Base-by-base conservation (phyloP, 192 early-diverging fungal species). In the Phlyctochytrium bullatum region DNA sequence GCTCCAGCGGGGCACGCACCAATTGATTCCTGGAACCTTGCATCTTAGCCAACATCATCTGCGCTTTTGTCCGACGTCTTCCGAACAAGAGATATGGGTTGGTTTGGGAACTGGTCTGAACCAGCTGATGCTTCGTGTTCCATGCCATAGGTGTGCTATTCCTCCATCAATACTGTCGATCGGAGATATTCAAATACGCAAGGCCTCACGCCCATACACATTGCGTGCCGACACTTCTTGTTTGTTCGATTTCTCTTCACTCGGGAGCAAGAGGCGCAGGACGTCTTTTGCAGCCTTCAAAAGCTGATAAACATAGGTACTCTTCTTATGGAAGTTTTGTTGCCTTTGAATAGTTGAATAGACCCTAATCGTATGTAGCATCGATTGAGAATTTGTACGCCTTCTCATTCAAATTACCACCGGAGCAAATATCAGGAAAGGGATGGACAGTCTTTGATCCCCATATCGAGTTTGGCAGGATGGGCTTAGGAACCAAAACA, bases 211-310 rank as follows among this genome's bases (percentile, higher is more conserved):
- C 77, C 78, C 23, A 29, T 91, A 27, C 62, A 76, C 50, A 87
- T 98, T 34, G 79, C 83, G 28, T 91, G 93, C 75, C 88, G 92
- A 50, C 85, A 95, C 70, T 98, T 98, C 77, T 47, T 88, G 68
- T 86, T 85, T 76, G 61, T 95, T 47, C 86, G 82, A 3, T 69
- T 98, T 51, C 79, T 78, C 31, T 83, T 93, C 71, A 74, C 78
- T 36, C 71, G 78, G 16, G 92, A 93, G 60, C 73, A 78, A 0
- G 85, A 91, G 53, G 85, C 89, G 0, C 79, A 81, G 30, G 90
- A 92, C 36, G 88, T 92, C 2, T 95, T 87, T 73, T 84, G 83
- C 17, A 87, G 84, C 34, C 82, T 98, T 58, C 90, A 93, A 66
- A 87, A 85, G 28, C 75, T 92, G 67, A 88, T 93, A 1, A 93